Evolutionary conservation across 2,329 filamentous ascomycete genomes (phyloP).

Genomic region (Pseudopithomyces chartarum): DNA sequence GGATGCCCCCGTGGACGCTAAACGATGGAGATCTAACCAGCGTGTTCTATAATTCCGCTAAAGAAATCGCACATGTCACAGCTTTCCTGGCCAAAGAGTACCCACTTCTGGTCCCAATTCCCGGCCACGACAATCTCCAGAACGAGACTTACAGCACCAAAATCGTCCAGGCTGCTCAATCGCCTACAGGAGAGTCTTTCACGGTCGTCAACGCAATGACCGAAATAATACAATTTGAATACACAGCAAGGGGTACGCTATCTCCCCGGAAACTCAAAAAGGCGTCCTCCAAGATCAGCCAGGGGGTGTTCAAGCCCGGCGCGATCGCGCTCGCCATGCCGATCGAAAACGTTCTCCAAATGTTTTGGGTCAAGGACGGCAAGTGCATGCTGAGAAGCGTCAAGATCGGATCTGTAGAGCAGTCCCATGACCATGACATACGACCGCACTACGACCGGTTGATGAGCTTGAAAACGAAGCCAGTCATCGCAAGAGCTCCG

Average conservation of each 20-base stretch:
- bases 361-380: conserved; percentile 34
- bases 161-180: conserved; percentile 42
- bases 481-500: conserved; percentile 26
- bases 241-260: conserved; percentile 32
- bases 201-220: conserved; percentile 41
- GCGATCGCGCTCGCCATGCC: conserved; percentile 36
- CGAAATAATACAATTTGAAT: conserved; percentile 43
- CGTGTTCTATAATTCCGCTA: conserved; percentile 40
- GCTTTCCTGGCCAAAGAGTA: conserved; percentile 35
- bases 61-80: conserved; percentile 35
- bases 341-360: conserved; percentile 24
- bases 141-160: conserved; percentile 38
- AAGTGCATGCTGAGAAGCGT: conserved; percentile 40
- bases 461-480: conserved; percentile 26
- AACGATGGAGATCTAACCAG: conserved; percentile 43
- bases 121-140: conserved; percentile 30
- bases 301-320: conserved; percentile 39
- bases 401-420: conserved; percentile 31
- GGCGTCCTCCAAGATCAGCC: conserved; percentile 35
- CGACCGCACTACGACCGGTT: conserved; percentile 40
- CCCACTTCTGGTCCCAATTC: conserved; percentile 29
- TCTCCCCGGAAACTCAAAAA: conserved; percentile 38
- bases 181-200: conserved; percentile 37
- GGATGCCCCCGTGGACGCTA: conserved; percentile 35
- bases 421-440: conserved; percentile 38